phyloP scores from a whole-genome alignment of 768 basidiomycete genomes.

The Rhodotorula sphaerocarpa region DNA sequence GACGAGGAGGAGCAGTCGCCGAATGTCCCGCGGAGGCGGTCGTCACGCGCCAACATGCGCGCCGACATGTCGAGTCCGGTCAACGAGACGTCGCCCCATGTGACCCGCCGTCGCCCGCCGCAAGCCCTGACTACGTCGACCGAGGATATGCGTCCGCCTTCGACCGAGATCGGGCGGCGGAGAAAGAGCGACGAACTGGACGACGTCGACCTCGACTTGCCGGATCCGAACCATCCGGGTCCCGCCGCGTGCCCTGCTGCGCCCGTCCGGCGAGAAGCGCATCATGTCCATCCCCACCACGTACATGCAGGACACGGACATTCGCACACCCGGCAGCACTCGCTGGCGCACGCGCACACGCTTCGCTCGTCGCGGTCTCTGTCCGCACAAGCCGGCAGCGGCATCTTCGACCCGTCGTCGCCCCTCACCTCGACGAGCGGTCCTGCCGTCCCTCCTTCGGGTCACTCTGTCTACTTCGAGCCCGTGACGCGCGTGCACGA shows the following conservation, averaged over 20 bases:
- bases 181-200: constrained; percentile 36
- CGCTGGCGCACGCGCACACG: constrained; percentile 32
- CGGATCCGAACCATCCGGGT: not conserved
- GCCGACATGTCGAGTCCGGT: constrained; percentile 26
- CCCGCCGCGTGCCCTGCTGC: not conserved
- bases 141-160: constrained; percentile 5
- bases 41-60: constrained; percentile 2
- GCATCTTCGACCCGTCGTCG: not conserved
- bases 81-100: constrained; percentile 23
- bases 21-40: not conserved
- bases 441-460: not conserved
- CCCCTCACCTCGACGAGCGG: constrained; percentile 1
- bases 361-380: constrained; percentile 28
- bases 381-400: constrained; percentile 8
- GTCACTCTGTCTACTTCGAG: constrained; percentile 4
- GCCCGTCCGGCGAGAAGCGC: constrained; percentile 10
- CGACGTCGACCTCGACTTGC: constrained; percentile 16
- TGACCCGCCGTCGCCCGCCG: not conserved
- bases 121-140: not conserved
- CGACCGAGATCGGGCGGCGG: constrained; percentile 21
- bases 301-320: not conserved
- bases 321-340: constrained; percentile 11
- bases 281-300: constrained; percentile 7
- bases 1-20: not conserved
- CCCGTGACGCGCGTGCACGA: not conserved